A percentile compares a stretch with the other conserved stretches of the same genome.
phyloP scores from a whole-genome alignment of 345 rosid species.

The Geranium brycei region DNA sequence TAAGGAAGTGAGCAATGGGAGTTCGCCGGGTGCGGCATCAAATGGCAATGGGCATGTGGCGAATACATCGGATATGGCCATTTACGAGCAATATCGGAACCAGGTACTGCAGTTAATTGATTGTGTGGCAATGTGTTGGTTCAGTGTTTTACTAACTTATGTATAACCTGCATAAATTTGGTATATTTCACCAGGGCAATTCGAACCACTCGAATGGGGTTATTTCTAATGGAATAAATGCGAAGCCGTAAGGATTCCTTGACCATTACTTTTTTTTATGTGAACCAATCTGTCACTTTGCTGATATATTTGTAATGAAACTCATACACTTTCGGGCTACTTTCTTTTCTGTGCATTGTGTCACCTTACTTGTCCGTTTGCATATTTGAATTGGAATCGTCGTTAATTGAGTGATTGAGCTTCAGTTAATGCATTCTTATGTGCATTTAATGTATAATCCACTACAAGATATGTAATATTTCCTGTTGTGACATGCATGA shows the following conservation, averaged over 20 bases:
- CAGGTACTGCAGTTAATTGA: constrained; percentile 29
- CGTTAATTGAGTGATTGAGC: too few relatives aligned
- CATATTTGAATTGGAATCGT: too few relatives aligned
- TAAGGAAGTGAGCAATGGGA: constrained; percentile 23
- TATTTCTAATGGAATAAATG: constrained; percentile 26
- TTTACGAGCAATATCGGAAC: constrained; percentile 47
- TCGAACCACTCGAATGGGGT: constrained; percentile 24
- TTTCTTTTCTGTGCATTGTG: background rate
- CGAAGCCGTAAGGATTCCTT: constrained; percentile 46
- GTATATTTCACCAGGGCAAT: constrained; percentile 31
- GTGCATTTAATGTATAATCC: background rate
- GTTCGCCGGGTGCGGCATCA: constrained; percentile 11
- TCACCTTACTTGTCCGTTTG: too few relatives aligned
- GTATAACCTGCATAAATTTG: background rate
- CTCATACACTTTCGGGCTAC: background rate
- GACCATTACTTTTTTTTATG: background rate
- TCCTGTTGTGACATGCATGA: background rate
- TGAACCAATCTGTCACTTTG: background rate
- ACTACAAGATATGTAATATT: background rate
- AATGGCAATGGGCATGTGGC: constrained; percentile 36
- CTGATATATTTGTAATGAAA: background rate
- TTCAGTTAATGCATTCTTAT: too few relatives aligned
- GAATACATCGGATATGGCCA: constrained; percentile 46
- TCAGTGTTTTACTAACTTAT: background rate
- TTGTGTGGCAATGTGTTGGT: background rate